Base-by-base conservation (phyloP, 2,329 filamentous ascomycete genomes). In the Penicillium sp. region DNA sequence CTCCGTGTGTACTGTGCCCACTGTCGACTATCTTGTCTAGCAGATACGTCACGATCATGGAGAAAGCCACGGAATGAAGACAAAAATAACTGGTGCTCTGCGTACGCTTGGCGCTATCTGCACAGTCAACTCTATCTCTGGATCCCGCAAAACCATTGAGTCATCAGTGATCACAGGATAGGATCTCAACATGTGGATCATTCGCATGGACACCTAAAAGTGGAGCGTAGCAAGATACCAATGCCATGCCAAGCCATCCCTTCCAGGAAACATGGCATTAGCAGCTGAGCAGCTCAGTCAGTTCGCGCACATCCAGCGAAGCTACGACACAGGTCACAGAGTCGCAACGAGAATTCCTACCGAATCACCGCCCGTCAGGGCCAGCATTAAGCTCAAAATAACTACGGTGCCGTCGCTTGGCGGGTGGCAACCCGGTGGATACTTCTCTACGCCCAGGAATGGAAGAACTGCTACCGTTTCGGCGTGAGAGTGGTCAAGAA, bases 401-500 rank as follows among this genome's bases (percentile, higher is more conserved):
- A 46, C 43, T 31, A 46, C 22, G 7, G 19, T 16, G 11, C 19
- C 22, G 19, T 43, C 11, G 22, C 14, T 19, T 13, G 19, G 16
- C 41, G 11, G 41, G 41, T 24, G 41, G 41, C 41, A 16, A 44
- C 13, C 16, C 31, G 9, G n/a, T 36, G 31, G 18, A 37, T 51
- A 19, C 49, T 14, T 50, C 6, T 49, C 27, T 16, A 16, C 5
- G 6, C 9, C 53, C 59, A 55, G 60, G 63, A 64, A 68, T 68
- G 66, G 56, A 66, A 61, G 56, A 16, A 66, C 54, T 68, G 63
- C 66, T 66, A 68, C 66, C 47, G 64, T 68, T 36, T 60, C 47
- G 13, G 36, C 39, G 49, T 7, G 36, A 39, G 37, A 40, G n/a
- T 3, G 16, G 18, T 62, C 62, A 60, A 60, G 59, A 59, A 66